These are phyloP conservation scores for Oxyria digyna DNA, from an alignment of 148 eudicot genomes.

Conservation along the genomic window DNA sequence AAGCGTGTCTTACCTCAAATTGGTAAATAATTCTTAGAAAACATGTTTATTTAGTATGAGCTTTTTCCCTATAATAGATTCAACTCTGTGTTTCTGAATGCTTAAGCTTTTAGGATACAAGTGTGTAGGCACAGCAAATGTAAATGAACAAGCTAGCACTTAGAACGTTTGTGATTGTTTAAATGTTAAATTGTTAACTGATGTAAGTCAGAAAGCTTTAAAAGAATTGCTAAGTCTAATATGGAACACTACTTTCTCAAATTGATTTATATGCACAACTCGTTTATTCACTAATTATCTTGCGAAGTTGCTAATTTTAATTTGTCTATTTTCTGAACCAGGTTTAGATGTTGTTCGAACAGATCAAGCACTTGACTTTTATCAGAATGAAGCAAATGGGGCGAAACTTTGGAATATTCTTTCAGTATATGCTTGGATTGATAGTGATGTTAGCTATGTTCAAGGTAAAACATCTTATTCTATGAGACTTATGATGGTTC, in stretches of 20 bases:
- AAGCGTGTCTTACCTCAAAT: conserved; percentile 80
- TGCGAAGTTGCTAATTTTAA: background rate
- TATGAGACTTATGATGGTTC: background rate
- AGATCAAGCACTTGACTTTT: conserved; percentile 74
- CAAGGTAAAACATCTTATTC: conserved; percentile 46
- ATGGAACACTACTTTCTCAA: background rate
- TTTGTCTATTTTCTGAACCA: conserved; percentile 16
- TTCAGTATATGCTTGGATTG: conserved; percentile 79
- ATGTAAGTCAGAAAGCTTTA: background rate
- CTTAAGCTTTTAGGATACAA: background rate
- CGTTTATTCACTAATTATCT: background rate
- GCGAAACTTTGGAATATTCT: conserved; percentile 90
- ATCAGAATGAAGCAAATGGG: conserved; percentile 68
- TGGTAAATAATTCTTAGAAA: conserved; percentile 42
- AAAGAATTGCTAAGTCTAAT: background rate
- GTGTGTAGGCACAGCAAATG: background rate
- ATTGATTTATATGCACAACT: background rate
- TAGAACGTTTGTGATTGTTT: background rate
- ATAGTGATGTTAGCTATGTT: conserved; percentile 74
- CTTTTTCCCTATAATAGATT: background rate
- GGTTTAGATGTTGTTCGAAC: conserved; percentile 94
- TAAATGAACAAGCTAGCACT: background rate
- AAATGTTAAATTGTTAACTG: background rate
- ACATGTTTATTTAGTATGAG: background rate
- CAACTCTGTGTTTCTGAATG: background rate